These are phyloP conservation scores for Linnemannia hyalina DNA, from an alignment of 192 early-diverging fungal genomes.

Conservation along the genomic window DNA sequence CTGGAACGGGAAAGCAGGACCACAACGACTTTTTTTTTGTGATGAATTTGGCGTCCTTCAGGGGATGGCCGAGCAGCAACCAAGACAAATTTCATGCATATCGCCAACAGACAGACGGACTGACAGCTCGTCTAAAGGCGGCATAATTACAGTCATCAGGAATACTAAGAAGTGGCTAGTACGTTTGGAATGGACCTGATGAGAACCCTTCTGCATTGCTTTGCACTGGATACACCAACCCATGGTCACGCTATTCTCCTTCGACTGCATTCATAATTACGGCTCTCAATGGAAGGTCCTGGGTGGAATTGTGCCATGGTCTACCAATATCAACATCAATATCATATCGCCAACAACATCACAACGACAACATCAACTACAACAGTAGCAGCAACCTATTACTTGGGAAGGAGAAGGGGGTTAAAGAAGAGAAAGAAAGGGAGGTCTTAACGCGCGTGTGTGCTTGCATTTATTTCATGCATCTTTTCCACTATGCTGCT, in stretches of 20 bases:
- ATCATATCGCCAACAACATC: neutral
- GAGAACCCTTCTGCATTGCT: neutral
- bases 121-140: neutral
- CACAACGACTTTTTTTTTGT: neutral
- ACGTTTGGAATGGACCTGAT: neutral
- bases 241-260: neutral
- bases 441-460: neutral
- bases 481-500: neutral
- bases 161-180: neutral
- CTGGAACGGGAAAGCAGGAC: neutral
- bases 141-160: neutral
- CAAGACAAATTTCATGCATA: neutral
- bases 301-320: neutral
- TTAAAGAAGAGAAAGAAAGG: neutral
- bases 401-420: neutral
- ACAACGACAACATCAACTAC: neutral
- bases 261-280: neutral
- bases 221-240: neutral
- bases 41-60: neutral
- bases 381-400: neutral
- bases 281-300: neutral
- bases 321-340: neutral
- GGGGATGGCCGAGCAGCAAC: neutral
- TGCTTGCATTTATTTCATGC: slow-evolving; percentile 1
- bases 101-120: neutral